Evolutionary conservation across 225 moss, liverwort and hornwort genomes (phyloP).

Genomic region (Pleurozium schreberi): DNA sequence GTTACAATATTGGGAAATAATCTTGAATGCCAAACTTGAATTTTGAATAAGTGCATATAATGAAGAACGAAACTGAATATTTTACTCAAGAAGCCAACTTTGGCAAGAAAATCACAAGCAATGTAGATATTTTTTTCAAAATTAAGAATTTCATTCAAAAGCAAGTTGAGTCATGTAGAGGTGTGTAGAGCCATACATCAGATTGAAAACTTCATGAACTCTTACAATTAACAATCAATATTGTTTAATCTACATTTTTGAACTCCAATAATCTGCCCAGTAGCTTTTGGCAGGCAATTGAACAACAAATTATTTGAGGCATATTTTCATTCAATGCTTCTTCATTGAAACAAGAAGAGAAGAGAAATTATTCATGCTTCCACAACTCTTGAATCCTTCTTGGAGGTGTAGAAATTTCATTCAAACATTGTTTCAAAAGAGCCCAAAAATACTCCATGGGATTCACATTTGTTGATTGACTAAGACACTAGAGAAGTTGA

Average conservation of each 20-base stretch:
- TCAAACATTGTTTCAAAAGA: background rate
- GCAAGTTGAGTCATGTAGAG: background rate
- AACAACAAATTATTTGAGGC: background rate
- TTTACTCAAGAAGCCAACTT: background rate
- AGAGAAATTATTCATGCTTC: fast-evolving
- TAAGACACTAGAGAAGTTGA: fast-evolving
- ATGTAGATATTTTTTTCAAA: background rate
- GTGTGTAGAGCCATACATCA: background rate
- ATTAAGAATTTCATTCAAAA: background rate
- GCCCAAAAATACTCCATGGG: fast-evolving
- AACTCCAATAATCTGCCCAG: fast-evolving
- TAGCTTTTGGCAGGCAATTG: background rate
- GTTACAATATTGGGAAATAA: too few species aligned
- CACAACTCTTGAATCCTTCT: background rate
- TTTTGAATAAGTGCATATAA: background rate
- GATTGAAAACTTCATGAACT: background rate
- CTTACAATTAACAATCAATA: background rate
- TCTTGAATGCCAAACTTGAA: background rate
- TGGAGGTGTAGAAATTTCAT: background rate
- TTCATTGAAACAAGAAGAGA: background rate
- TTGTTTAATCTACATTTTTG: background rate
- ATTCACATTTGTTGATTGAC: background rate
- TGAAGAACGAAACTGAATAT: background rate
- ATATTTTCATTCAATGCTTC: background rate
- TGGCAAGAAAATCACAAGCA: background rate